Evolutionary conservation across 148 eudicot genomes (phyloP), one percentile per base, ranked within the genome.

Genomic region (Chenopodium album): DNA sequence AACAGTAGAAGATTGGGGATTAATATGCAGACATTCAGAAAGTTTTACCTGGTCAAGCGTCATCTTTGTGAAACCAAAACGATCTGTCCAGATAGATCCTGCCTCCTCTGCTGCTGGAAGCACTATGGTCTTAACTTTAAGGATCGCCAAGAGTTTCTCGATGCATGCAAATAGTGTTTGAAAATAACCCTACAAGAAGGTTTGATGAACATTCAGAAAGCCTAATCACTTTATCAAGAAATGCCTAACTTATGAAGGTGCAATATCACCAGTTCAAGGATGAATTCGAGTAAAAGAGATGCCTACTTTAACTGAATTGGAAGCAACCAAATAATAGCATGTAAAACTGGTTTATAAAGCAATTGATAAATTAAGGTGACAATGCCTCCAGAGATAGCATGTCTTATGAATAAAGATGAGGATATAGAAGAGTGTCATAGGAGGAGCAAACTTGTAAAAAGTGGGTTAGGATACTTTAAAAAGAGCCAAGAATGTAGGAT

Each of bases 31-130:
- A 46, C 78, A 34, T 78, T 34, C 50, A 67, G 41, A 73, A 13
- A n/a, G 31, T 63, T 86, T 85, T 80, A 96, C 99, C 92, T 92
- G 86, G n/a, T 92, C 91, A 31, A 76, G 70, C 9, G 90, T 86
- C 84, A 96, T 94, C 83, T 84, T 90, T 62, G 72, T 75, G 74
- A 96, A 94, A n/a, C 97, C 98, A 82, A 96, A 96, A 75, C 89
- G 93, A n/a, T 90, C 71, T 20, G 90, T 91, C 99, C 99, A 95
- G 70, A 95, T 92, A 65, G 92, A 82, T 87, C 90, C 90, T 9
- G 97, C 98, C 74, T 91, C 98, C 86, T 91, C 97, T 14, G 99
- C 97, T 66, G 99, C 94, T 68, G 99, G 99, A 76, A 95, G 94
- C 70, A 95, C 94, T 77, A 94, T 47, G 78, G 85, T 91, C 85